Conservation (phyloP, 2,329 filamentous ascomycete species). For the Colletotrichum tabaci region DNA sequence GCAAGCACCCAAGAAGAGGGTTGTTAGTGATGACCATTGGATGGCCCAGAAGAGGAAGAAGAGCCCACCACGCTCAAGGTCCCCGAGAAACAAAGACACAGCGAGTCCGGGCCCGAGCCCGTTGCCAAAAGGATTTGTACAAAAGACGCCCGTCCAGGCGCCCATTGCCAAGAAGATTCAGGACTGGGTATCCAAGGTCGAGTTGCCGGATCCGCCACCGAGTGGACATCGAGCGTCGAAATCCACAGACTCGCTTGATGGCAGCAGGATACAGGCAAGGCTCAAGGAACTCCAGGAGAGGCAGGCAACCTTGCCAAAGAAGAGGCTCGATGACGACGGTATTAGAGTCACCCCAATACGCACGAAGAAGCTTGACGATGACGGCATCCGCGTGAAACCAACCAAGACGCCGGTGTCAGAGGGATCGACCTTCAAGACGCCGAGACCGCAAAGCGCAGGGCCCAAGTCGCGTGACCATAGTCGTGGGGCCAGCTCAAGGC, state of each 20-base stretch:
- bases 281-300: constrained; percentile 42
- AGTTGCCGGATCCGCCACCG: constrained; percentile 60
- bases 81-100: constrained; percentile 48
- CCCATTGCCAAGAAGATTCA: constrained; percentile 72
- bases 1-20: constrained; percentile 86
- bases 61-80: constrained; percentile 58
- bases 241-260: constrained; percentile 51
- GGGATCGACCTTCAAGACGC: constrained; percentile 7
- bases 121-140: constrained; percentile 72
- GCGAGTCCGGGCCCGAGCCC: constrained; percentile 55
- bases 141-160: constrained; percentile 68
- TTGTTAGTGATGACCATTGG: constrained; percentile 96
- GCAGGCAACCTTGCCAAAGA: constrained; percentile 40
- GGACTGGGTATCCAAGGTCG: constrained; percentile 72
- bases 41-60: constrained; percentile 72
- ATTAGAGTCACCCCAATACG: constrained; percentile 61
- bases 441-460: constrained; percentile 48
- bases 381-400: constrained; percentile 53
- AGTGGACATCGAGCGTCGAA: constrained; percentile 55
- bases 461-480: constrained; percentile 30
- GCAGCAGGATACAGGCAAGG: constrained; percentile 46
- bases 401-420: constrained; percentile 39
- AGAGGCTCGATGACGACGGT: constrained; percentile 54
- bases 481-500: constrained; percentile 45
- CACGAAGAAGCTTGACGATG: constrained; percentile 50